phyloP scores from a whole-genome alignment of 495 filamentous ascomycete genomes.

The Annulohypoxylon bovei region DNA sequence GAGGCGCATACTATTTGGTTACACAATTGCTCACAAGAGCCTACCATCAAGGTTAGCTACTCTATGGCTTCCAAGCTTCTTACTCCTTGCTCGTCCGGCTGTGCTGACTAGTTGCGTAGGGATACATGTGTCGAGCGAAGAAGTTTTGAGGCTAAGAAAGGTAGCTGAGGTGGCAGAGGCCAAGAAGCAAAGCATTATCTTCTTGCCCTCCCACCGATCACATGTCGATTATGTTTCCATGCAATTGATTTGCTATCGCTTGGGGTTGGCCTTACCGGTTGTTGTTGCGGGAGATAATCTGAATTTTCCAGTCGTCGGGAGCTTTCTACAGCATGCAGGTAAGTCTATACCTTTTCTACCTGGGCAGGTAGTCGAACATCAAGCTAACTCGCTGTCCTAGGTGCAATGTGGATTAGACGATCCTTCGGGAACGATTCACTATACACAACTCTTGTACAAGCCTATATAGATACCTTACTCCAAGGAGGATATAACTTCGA shows the following conservation, averaged over 20 bases:
- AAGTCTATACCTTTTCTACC: conserved; percentile 33
- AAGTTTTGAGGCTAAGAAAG: conserved; percentile 80
- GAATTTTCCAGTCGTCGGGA: conserved; percentile 89
- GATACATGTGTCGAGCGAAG: conserved; percentile 96
- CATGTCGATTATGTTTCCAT: conserved; percentile 96
- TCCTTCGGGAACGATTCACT: conserved; percentile 92
- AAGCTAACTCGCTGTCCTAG: conserved; percentile 47
- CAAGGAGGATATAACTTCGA: conserved; percentile 93
- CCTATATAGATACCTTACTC: conserved; percentile 93
- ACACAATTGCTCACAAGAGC: conserved; percentile 90
- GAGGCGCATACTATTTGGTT: conserved; percentile 87
- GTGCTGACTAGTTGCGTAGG: conserved; percentile 29
- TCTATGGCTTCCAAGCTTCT: not conserved
- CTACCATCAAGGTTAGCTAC: conserved; percentile 80
- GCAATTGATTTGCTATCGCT: conserved; percentile 92
- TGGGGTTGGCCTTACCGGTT: conserved; percentile 89
- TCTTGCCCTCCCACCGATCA: conserved; percentile 91
- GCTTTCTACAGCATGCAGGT: conserved; percentile 93
- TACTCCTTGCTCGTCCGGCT: not conserved
- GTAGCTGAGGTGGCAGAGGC: conserved; percentile 83
- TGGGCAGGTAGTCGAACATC: not conserved
- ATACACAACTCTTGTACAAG: conserved; percentile 89
- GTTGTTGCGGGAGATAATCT: conserved; percentile 96
- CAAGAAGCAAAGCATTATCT: conserved; percentile 95
- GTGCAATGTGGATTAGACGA: conserved; percentile 95